Evolutionary conservation across 225 moss, liverwort and hornwort genomes (phyloP).

Genomic region (Lunularia cruciata): DNA sequence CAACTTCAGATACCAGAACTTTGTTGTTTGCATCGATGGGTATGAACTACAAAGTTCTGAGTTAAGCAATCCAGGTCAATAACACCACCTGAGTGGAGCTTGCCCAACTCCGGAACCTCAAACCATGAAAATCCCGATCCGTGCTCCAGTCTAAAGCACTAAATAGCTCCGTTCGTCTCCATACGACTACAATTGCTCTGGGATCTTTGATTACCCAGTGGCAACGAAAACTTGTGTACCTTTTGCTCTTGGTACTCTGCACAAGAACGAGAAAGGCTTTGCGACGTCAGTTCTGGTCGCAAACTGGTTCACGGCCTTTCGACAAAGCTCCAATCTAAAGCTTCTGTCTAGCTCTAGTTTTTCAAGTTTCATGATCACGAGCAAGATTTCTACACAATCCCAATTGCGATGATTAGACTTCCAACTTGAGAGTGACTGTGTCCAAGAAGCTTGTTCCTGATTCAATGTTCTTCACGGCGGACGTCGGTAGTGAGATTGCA

Average conservation of each 20-base stretch:
- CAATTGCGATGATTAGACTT: background rate
- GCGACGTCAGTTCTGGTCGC: too few species aligned
- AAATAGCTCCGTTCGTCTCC: conserved; percentile 72
- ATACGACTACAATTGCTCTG: conserved; percentile 61
- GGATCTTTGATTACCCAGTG: conserved; percentile 55
- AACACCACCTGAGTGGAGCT: conserved; percentile 74
- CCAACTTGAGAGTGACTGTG: background rate
- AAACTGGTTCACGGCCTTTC: background rate
- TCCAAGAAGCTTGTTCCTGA: background rate
- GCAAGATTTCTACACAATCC: too few species aligned
- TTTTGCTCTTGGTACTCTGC: conserved; percentile 16
- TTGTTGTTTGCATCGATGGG: conserved; percentile 5
- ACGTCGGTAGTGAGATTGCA: background rate
- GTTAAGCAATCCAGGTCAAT: conserved; percentile 51
- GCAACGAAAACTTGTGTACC: conserved; percentile 61
- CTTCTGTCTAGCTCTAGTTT: too few species aligned
- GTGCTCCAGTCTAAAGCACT: conserved; percentile 77
- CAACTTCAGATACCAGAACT: background rate
- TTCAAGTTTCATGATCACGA: background rate
- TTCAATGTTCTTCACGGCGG: background rate
- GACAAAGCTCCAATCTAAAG: background rate
- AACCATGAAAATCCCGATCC: conserved; percentile 71
- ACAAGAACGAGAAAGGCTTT: background rate
- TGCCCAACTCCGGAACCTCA: conserved; percentile 44
- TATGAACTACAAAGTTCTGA: conserved; percentile 37